Percentiles rank a stretch among this genome's conserved stretches.
Conservation (phyloP, 352 stramenopile species). For the Globisporangium heterothallicum region DNA sequence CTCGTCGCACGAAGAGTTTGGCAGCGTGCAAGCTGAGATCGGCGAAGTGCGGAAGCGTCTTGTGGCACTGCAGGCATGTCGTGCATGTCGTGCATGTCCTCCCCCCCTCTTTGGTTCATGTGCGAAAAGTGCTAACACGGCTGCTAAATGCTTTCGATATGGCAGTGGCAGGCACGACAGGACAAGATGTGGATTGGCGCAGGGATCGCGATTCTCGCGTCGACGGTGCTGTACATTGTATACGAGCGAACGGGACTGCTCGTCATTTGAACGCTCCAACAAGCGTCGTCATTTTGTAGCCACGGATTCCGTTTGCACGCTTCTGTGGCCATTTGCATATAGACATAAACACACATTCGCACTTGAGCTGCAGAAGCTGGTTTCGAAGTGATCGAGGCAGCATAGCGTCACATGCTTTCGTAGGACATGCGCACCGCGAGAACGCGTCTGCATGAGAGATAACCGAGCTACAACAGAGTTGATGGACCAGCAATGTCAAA, state of each 20-base stretch:
- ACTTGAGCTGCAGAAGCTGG: too few relatives aligned
- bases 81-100: background rate
- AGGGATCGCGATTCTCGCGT: conserved; percentile 48
- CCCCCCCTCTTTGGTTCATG: background rate
- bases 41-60: conserved; percentile 47
- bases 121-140: background rate
- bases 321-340: too few relatives aligned
- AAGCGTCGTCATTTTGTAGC: background rate
- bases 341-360: too few relatives aligned
- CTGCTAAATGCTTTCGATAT: background rate
- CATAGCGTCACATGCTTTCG: too few relatives aligned
- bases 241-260: conserved; percentile 70
- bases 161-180: conserved; percentile 69
- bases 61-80: conserved; percentile 37
- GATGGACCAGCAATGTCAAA: too few relatives aligned
- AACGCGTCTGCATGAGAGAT: too few relatives aligned
- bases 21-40: conserved; percentile 52
- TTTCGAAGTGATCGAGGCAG: too few relatives aligned
- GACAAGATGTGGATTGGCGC: conserved; percentile 78
- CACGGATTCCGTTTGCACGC: too few relatives aligned
- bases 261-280: conserved; percentile 33
- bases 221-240: conserved; percentile 68
- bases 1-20: conserved; percentile 60
- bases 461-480: too few relatives aligned
- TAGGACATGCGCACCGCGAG: too few relatives aligned